phyloP scores from a whole-genome alignment of 371 early-diverging fungal species.

The Haplosporangium sp. region DNA sequence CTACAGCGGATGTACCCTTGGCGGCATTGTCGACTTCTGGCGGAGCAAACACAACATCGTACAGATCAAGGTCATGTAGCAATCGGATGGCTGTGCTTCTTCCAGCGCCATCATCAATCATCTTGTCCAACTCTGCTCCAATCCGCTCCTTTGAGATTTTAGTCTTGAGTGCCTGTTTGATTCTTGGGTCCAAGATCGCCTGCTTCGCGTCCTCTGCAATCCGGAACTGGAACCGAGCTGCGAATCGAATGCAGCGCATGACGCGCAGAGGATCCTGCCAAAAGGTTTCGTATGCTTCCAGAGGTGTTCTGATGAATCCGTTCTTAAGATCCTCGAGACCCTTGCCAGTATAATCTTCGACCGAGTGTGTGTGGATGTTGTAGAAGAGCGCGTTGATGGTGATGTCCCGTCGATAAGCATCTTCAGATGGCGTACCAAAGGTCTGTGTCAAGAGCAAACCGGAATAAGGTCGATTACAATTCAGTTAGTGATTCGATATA shows the following conservation, averaged over 20 bases:
- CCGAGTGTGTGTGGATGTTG: slow-evolving; percentile 87
- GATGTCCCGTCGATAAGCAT: slow-evolving; percentile 97
- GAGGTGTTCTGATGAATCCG: slow-evolving; percentile 91
- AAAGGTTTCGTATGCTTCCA: slow-evolving; percentile 94
- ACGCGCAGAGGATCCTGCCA: slow-evolving; percentile 98
- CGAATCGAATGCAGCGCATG: slow-evolving; percentile 96
- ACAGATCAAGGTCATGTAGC: slow-evolving; percentile 63
- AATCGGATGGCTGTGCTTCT: slow-evolving; percentile 60
- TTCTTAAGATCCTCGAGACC: slow-evolving; percentile 81
- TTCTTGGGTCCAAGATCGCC: slow-evolving; percentile 69
- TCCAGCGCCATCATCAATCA: slow-evolving; percentile 74
- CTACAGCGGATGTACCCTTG: slow-evolving; percentile 29
- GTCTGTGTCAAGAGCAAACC: slow-evolving; percentile 56
- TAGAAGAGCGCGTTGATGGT: slow-evolving; percentile 99
- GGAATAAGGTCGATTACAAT: background rate
- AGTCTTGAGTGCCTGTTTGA: slow-evolving; percentile 74
- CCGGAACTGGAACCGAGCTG: slow-evolving; percentile 87
- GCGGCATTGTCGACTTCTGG: slow-evolving; percentile 54
- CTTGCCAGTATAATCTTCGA: slow-evolving; percentile 95
- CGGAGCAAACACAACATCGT: slow-evolving; percentile 65
- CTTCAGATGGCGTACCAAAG: slow-evolving; percentile 96
- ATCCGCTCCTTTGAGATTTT: slow-evolving; percentile 98
- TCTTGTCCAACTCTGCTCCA: slow-evolving; percentile 96
- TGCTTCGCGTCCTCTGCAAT: slow-evolving; percentile 78
- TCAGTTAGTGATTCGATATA: background rate